Base-by-base conservation (phyloP, 805 yeast species). In the Kodamaea laetipori region DNA sequence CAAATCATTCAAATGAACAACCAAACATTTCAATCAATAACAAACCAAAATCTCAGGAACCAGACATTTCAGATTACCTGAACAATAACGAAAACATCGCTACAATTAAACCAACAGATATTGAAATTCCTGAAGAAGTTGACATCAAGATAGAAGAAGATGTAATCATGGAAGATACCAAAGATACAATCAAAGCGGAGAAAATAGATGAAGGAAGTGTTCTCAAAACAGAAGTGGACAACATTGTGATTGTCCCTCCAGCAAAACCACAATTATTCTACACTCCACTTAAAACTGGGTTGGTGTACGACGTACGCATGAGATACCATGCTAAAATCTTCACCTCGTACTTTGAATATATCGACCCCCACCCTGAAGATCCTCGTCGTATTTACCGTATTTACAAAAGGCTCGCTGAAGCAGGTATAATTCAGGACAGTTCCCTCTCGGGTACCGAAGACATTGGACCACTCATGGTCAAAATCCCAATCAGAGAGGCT, bases 321-420 rank as follows among this genome's bases (percentile, higher is more conserved):
- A 76, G 99, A 49, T 94, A 92, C 63, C 99, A 94, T 62, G 96
- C 97, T 30, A 88, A 90, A 60, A 84, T 94, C 41, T 90, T 86
- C 67, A 88, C 96, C 3, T 85, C 94, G 1, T 88, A 92, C 53
- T 86, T 80, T 55, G 97, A 92, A 63, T 92, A 92, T 64, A 88
- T 92, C 41, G 99, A 94, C 60, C 99, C 98, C 2, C 99, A 94
- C 61, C 99, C 99, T 4, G 99, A 94, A 63, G 99, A 94, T 60
- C 99, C 99, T 8, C 77, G 99, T 49, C 80, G 99, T 53, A 90
- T 92, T 27, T 94, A 90, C 66, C 77, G 98, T 44, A 87, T 94
- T 37, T 94, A 94, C 69, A 90, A 94, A 66, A 85, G 86, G 32
- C 74, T 94, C 34, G 97, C 97, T 0, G 97, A 94, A 58, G 90